Conservation (phyloP, 805 yeast species). For the Wickerhamomyces sydowiorum region DNA sequence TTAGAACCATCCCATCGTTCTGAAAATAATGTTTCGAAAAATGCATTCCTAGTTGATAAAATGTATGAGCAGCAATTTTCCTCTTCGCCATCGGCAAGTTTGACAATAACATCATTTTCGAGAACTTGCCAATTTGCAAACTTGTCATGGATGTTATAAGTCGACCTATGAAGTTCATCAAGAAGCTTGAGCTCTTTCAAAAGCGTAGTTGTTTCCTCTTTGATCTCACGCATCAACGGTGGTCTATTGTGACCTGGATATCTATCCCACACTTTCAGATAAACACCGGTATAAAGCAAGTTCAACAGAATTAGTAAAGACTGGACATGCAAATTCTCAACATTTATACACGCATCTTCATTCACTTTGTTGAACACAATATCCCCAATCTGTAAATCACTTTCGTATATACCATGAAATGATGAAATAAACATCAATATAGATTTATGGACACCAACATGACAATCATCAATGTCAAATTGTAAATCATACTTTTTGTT, state of each 20-base stretch:
- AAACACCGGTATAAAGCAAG: conserved; percentile 43
- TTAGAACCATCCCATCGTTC: conserved; percentile 41
- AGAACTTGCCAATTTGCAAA: conserved; percentile 4
- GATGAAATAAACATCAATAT: conserved; percentile 23
- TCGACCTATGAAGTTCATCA: conserved; percentile 12
- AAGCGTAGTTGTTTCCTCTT: conserved; percentile 6
- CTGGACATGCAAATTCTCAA: conserved; percentile 11
- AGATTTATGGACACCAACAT: conserved; percentile 31
- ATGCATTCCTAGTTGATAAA: conserved; percentile 52
- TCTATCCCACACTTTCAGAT: conserved; percentile 42
- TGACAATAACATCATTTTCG: conserved; percentile 36
- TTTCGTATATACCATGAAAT: neutral
- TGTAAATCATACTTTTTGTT: conserved; percentile 31
- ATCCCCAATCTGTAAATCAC: conserved; percentile 11
- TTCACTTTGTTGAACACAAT: conserved; percentile 7
- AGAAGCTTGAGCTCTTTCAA: conserved; percentile 8
- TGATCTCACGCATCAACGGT: conserved; percentile 1
- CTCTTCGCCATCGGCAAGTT: conserved; percentile 39
- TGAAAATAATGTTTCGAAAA: conserved; percentile 55
- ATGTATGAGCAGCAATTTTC: conserved; percentile 44
- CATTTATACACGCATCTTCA: conserved; percentile 15
- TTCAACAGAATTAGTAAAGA: conserved; percentile 38
- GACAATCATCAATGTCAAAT: conserved; percentile 23
- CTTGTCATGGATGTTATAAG: conserved; percentile 1
- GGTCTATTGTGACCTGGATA: conserved; percentile 15